Evolutionary conservation across 192 early-diverging fungal species (phyloP).

Genomic region (Podochytrium sp.): DNA sequence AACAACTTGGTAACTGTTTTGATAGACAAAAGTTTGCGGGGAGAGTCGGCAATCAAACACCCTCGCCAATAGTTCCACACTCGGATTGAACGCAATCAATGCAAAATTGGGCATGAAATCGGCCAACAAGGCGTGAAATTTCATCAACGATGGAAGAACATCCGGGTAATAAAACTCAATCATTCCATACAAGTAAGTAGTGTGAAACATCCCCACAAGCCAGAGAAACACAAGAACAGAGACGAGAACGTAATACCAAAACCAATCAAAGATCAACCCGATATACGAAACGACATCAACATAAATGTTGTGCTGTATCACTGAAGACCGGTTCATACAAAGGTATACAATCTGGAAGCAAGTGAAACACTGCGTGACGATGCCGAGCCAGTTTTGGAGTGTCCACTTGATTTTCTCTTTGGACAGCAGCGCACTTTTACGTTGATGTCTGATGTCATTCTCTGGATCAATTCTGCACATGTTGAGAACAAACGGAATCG

Average conservation of each 20-base stretch:
- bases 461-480: background rate
- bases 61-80: constrained; percentile 14
- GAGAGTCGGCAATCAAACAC: constrained; percentile 20
- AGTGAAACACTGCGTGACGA: constrained; percentile 10
- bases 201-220: constrained; percentile 14
- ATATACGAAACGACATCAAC: constrained; percentile 13
- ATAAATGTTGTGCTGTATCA: constrained; percentile 9
- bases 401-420: constrained; percentile 21
- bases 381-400: constrained; percentile 13
- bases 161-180: constrained; percentile 8
- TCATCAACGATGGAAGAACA: background rate
- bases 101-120: constrained; percentile 22
- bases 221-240: background rate
- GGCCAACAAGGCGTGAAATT: background rate
- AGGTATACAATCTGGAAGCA: constrained; percentile 21
- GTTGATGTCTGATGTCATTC: background rate
- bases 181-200: constrained; percentile 6
- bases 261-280: constrained; percentile 24
- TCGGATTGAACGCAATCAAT: constrained; percentile 8
- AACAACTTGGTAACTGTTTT: background rate
- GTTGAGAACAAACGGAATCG: constrained; percentile 6
- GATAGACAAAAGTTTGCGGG: background rate
- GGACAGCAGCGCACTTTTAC: background rate
- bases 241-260: constrained; percentile 9
- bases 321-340: background rate